A percentile compares a stretch with the other conserved stretches of the same genome.
Conservation (phyloP, 768 basidiomycete species). For the Jaapia argillacea region DNA sequence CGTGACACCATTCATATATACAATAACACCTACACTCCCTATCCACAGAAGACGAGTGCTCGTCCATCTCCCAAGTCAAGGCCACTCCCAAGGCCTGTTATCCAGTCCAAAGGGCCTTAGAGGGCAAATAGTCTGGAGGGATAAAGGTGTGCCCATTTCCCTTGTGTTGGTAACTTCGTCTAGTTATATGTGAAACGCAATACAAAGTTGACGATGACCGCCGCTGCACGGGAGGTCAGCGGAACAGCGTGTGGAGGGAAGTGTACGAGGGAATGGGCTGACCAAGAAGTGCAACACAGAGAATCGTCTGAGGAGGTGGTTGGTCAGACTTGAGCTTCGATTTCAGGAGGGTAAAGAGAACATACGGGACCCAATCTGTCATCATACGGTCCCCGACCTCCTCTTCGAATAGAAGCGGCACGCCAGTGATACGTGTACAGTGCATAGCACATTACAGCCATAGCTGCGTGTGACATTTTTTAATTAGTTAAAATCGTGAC, state of each 20-base stretch:
- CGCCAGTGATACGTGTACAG: slow-evolving; percentile 95
- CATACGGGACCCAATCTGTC: slow-evolving; percentile 91
- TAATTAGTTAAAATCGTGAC: slow-evolving; percentile 10
- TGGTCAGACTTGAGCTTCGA: slow-evolving; percentile 3
- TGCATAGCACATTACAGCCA: slow-evolving; percentile 96
- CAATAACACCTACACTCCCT: too few species aligned
- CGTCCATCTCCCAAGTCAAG: too few species aligned
- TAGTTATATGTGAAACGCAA: slow-evolving; percentile 64
- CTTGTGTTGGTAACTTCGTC: too few species aligned
- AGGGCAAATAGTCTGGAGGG: too few species aligned
- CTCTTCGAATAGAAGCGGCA: slow-evolving; percentile 82
- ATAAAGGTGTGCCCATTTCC: too few species aligned
- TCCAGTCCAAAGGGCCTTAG: too few species aligned
- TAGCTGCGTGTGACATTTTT: slow-evolving; percentile 39
- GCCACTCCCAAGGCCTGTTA: too few species aligned
- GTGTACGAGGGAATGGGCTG: too few species aligned
- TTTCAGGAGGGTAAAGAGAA: slow-evolving; percentile 14
- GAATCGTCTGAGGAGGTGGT: slow-evolving; percentile 46
- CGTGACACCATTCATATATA: too few species aligned
- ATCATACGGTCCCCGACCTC: slow-evolving; percentile 92
- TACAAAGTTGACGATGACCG: slow-evolving; percentile 78
- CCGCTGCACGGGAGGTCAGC: slow-evolving; percentile 37
- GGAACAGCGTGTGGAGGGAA: too few species aligned
- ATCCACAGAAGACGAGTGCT: too few species aligned
- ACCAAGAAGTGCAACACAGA: slow-evolving; percentile 79